phyloP scores from a whole-genome alignment of 169 alveolate genomes.

The Theileria orientalis region DNA sequence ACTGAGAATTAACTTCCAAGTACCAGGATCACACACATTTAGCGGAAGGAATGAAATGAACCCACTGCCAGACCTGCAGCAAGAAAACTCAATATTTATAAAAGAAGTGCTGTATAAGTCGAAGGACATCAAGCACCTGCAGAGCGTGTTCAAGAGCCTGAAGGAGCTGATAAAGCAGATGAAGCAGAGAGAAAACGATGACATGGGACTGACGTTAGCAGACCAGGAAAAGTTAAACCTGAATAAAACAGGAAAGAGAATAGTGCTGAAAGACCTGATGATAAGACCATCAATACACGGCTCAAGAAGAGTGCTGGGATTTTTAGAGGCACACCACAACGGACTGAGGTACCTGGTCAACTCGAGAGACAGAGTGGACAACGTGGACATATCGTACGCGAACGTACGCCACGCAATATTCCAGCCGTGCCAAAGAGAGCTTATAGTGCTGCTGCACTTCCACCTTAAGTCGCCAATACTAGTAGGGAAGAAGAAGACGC shows the following conservation, averaged over 20 bases:
- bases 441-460: slow-evolving; percentile 93
- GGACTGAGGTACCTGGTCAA: slow-evolving; percentile 88
- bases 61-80: slow-evolving; percentile 80
- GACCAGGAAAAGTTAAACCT: slow-evolving; percentile 87
- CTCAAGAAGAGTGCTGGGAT: slow-evolving; percentile 87
- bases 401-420: slow-evolving; percentile 94
- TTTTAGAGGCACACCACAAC: slow-evolving; percentile 94
- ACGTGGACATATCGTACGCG: slow-evolving; percentile 88
- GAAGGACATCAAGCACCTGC: slow-evolving; percentile 83
- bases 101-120: slow-evolving; percentile 91
- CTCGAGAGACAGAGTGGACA: slow-evolving; percentile 77
- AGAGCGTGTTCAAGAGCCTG: slow-evolving; percentile 81
- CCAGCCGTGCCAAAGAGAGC: slow-evolving; percentile 95
- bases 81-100: slow-evolving; percentile 83
- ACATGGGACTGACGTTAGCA: slow-evolving; percentile 81
- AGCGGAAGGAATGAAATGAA: slow-evolving; percentile 75
- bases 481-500: slow-evolving; percentile 92
- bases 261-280: slow-evolving; percentile 79
- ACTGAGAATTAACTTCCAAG: slow-evolving; percentile 89
- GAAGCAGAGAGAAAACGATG: slow-evolving; percentile 89
- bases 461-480: slow-evolving; percentile 90
- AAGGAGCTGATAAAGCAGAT: slow-evolving; percentile 92
- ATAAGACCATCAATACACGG: slow-evolving; percentile 78
- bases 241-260: slow-evolving; percentile 78
- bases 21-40: slow-evolving; percentile 88